Percentiles rank a stretch among this genome's conserved stretches.
Evolutionary conservation across 257 asterid genomes (phyloP).

Genomic region (Nemophila menziesii): DNA sequence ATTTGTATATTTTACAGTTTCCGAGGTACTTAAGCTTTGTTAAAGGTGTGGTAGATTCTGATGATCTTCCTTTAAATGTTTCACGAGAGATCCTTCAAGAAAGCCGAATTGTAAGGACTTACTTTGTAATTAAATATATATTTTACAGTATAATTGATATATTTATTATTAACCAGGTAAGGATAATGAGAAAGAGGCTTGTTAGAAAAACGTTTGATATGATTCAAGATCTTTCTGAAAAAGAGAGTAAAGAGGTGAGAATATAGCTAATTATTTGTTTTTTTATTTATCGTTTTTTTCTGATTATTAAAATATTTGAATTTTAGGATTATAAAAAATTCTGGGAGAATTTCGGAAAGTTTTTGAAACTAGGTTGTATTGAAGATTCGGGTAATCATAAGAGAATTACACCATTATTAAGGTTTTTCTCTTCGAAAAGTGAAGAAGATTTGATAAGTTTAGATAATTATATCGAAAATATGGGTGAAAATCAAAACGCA

Average conservation of each 20-base stretch:
- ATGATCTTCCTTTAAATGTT: conserved; percentile 96
- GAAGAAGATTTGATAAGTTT: conserved; percentile 84
- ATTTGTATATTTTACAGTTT: conserved; percentile 48
- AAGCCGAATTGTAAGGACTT: conserved; percentile 82
- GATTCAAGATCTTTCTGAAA: conserved; percentile 96
- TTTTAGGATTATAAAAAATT: conserved; percentile 86
- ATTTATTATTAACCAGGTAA: conserved; percentile 42
- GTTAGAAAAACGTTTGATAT: conserved; percentile 96
- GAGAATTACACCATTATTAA: conserved; percentile 64
- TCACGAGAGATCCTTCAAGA: conserved; percentile 98
- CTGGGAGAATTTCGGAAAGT: conserved; percentile 97
- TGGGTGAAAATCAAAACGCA: conserved; percentile 89
- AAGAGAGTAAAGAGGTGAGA: conserved; percentile 81
- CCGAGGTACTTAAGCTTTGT: conserved; percentile 98
- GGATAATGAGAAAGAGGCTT: conserved; percentile 94
- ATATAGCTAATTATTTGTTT: not conserved
- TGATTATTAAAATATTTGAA: conserved; percentile 3
- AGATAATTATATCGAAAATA: conserved; percentile 87
- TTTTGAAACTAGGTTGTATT: conserved; percentile 85
- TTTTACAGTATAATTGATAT: not conserved
- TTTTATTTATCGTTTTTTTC: not conserved
- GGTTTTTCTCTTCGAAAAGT: conserved; percentile 83
- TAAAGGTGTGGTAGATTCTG: conserved; percentile 94
- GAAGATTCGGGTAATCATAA: conserved; percentile 98
- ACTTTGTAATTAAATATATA: not conserved